Evolutionary conservation across 2,329 filamentous ascomycete species (phyloP).

Genomic region (Hymenoscyphus scutula): DNA sequence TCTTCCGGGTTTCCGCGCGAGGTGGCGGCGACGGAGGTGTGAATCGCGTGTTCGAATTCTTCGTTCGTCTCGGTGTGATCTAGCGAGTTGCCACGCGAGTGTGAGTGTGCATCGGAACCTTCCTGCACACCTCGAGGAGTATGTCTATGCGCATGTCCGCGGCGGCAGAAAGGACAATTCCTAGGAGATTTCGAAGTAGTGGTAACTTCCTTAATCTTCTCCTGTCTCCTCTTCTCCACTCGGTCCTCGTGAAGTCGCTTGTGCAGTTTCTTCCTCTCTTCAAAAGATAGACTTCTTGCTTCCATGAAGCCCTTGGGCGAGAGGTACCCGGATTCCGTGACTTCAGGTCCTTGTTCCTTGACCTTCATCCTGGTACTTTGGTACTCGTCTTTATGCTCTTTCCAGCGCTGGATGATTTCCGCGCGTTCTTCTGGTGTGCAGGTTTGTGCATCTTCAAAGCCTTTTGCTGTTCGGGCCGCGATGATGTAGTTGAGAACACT

Average conservation of each 20-base stretch:
- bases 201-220: conserved; percentile 29
- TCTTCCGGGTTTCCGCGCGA: conserved; percentile 67
- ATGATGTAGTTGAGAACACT: conserved; percentile 78
- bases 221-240: conserved; percentile 36
- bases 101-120: conserved; percentile 9
- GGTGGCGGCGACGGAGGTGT: conserved; percentile 64
- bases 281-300: conserved; percentile 47
- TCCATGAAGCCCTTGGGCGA: conserved; percentile 47
- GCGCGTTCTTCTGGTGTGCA: conserved; percentile 57
- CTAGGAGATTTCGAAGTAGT: conserved; percentile 17
- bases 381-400: conserved; percentile 35
- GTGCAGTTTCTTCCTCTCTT: conserved; percentile 51
- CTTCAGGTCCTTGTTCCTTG: conserved; percentile 33
- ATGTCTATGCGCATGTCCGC: conserved; percentile 24
- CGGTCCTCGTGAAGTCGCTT: conserved; percentile 50
- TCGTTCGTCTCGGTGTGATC: conserved; percentile 42
- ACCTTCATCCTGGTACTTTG: conserved; percentile 41
- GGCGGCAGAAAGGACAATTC: conserved; percentile 30
- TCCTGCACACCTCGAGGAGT: conserved; percentile 23
- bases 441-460: conserved; percentile 60
- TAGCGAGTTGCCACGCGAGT: neutral
- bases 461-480: conserved; percentile 72
- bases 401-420: conserved; percentile 61
- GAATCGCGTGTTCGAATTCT: conserved; percentile 71
- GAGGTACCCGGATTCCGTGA: conserved; percentile 25